Evolutionary conservation across 2,329 filamentous ascomycete genomes (phyloP).

Genomic region (Penicillium olsonii): DNA sequence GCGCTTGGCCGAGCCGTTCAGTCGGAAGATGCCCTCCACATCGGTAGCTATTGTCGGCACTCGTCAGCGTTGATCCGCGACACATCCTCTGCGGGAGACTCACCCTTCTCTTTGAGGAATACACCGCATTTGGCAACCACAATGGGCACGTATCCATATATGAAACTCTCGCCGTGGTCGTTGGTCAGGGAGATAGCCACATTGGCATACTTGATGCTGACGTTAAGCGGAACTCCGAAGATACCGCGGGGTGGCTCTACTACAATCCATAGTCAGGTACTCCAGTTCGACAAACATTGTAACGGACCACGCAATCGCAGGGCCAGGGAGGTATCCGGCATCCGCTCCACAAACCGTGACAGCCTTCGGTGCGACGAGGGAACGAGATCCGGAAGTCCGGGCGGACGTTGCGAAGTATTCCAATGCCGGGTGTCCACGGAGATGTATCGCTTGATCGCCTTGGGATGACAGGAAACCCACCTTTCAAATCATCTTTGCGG

Average conservation of each 20-base stretch:
- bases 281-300: no score
- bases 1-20: constrained; percentile 94
- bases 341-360: not conserved
- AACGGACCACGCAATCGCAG: not conserved
- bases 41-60: constrained; percentile 68
- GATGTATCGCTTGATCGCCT: not conserved
- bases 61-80: constrained; percentile 33
- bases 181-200: constrained; percentile 96
- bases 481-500: constrained; percentile 65
- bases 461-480: constrained; percentile 40
- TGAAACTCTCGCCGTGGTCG: constrained; percentile 89
- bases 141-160: constrained; percentile 97
- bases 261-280: constrained; percentile 13
- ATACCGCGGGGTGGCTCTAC: constrained; percentile 66
- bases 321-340: not conserved
- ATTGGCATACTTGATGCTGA: constrained; percentile 96
- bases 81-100: constrained; percentile 30
- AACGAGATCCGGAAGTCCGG: not conserved
- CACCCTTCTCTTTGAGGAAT: constrained; percentile 96
- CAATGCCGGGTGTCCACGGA: not conserved
- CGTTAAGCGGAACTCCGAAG: constrained; percentile 88
- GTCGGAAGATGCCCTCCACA: constrained; percentile 92
- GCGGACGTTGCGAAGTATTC: not conserved
- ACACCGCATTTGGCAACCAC: constrained; percentile 98
- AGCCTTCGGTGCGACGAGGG: constrained; percentile 1